Evolutionary conservation across 2,329 filamentous ascomycete species (phyloP), one percentile per base, ranked within the genome.

Genomic region (Remersonia thermophila): DNA sequence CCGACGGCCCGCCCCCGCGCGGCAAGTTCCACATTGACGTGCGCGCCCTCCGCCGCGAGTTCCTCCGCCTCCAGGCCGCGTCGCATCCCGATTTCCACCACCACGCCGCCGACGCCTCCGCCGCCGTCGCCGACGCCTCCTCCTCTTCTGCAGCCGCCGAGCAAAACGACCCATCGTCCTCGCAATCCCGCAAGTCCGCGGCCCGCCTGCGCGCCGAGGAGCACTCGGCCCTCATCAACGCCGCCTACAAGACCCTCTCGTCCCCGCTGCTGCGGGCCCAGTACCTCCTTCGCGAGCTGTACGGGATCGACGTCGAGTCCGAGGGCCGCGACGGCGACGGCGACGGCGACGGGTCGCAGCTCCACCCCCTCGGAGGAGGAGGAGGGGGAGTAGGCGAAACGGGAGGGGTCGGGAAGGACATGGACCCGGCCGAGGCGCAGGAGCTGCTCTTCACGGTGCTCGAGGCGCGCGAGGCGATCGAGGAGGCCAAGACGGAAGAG

Each of bases 221-320:
- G 0, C 65, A 78, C n/a, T 91, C 82, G 8, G 73, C 84, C 7
- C 71, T 74, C 17, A 87, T 96, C 57, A 96, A 96, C 66, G 80
- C 86, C 47, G 91, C 91, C 1, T 96, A 93, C 68, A 80, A 76
- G 52, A 94, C 87, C 3, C 71, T 98, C 1, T 65, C 73, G 33
- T 74, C 80, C 48, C 87, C 91, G 12, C 65, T 98, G 10, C 59
- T 73, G 32, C 75, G 91, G 16, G 87, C 89, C n/a, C 85, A 95
- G 56, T 94, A 96, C 55, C 63, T 96, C 5, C 71, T 96, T 0
- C 59, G 62, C 3, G 62, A 80, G 41, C 69, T 78, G 36, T 70
- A 78, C 28, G 84, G 79, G 0, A 71, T 87, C 14, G 83, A 94
- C 52, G 76, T 91, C 0, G 77, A 76, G 2, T 75, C 78, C 48